Conservation (phyloP, 306 rosid species). For the Crataegus laevigata region DNA sequence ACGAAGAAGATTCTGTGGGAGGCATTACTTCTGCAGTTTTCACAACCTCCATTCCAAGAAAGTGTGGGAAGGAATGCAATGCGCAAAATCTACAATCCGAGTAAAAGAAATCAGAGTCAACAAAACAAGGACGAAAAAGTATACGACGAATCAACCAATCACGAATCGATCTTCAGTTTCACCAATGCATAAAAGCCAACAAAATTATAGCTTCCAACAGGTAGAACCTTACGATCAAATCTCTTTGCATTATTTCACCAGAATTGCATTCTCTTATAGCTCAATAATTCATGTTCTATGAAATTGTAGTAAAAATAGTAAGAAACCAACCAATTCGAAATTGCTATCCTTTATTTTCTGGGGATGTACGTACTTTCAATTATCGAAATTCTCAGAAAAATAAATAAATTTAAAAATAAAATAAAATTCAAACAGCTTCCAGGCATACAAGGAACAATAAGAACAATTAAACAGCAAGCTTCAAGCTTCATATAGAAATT, state of each 20-base stretch:
- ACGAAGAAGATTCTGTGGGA: conserved; percentile 28
- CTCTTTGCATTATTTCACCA: neutral
- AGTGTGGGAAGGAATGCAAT: conserved; percentile 18
- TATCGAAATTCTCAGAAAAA: neutral
- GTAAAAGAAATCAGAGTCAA: neutral
- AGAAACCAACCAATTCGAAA: neutral
- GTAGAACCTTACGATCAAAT: neutral
- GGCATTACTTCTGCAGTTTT: conserved; percentile 36
- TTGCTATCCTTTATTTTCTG: neutral
- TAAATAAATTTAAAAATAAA: no score
- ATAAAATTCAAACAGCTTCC: neutral
- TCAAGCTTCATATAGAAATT: neutral
- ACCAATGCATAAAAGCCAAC: neutral
- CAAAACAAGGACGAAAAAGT: conserved; percentile 1
- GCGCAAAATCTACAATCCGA: conserved; percentile 24
- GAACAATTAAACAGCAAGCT: neutral
- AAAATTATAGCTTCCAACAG: neutral
- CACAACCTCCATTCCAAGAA: conserved; percentile 54
- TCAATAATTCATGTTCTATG: neutral
- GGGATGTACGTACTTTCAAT: neutral
- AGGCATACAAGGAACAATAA: neutral
- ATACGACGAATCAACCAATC: neutral
- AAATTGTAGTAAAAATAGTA: neutral
- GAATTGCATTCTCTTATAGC: neutral
- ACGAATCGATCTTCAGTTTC: neutral